phyloP scores from a whole-genome alignment of 2,329 filamentous ascomycete genomes.

The Curvularia eragrostidis region DNA sequence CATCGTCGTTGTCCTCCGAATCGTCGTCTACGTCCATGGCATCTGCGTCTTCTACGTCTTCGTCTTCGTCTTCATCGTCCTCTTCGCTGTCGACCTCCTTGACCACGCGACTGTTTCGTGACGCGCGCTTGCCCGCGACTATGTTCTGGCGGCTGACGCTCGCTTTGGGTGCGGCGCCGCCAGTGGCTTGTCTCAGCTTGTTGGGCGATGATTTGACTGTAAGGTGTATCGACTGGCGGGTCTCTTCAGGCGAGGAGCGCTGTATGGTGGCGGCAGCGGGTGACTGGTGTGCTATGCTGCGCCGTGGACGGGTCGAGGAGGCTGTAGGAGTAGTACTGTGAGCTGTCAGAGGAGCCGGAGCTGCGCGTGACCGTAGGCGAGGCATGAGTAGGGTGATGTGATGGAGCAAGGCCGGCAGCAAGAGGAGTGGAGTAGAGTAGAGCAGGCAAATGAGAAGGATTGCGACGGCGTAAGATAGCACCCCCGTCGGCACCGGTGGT shows the following conservation, averaged over 20 bases:
- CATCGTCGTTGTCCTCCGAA: conserved; percentile 49
- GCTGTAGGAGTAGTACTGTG: conserved; percentile 46
- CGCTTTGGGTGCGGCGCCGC: conserved; percentile 39
- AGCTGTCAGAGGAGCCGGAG: conserved; percentile 40
- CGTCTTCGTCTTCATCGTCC: conserved; percentile 48
- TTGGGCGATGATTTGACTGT: conserved; percentile 59
- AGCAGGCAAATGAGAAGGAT: conserved; percentile 13
- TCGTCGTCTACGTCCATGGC: conserved; percentile 51
- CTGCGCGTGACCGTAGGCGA: conserved; percentile 48
- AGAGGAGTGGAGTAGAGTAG: neutral
- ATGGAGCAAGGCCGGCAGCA: conserved; percentile 10
- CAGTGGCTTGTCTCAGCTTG: conserved; percentile 57
- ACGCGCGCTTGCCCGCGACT: conserved; percentile 48
- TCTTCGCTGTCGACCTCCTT: conserved; percentile 52
- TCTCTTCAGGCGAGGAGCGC: conserved; percentile 51
- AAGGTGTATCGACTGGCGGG: conserved; percentile 55
- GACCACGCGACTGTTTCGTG: conserved; percentile 49
- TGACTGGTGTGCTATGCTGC: conserved; percentile 45
- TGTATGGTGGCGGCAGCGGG: conserved; percentile 48
- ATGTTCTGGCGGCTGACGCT: conserved; percentile 47
- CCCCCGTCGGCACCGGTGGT: conserved; percentile 11
- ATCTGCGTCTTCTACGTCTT: conserved; percentile 48
- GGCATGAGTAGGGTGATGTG: conserved; percentile 37
- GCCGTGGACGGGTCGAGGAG: conserved; percentile 48
- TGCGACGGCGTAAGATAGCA: conserved; percentile 26